Percentiles rank a stretch among this genome's conserved stretches.
Evolutionary conservation across 2,329 filamentous ascomycete genomes (phyloP).

Genomic region (Capronia coronata): DNA sequence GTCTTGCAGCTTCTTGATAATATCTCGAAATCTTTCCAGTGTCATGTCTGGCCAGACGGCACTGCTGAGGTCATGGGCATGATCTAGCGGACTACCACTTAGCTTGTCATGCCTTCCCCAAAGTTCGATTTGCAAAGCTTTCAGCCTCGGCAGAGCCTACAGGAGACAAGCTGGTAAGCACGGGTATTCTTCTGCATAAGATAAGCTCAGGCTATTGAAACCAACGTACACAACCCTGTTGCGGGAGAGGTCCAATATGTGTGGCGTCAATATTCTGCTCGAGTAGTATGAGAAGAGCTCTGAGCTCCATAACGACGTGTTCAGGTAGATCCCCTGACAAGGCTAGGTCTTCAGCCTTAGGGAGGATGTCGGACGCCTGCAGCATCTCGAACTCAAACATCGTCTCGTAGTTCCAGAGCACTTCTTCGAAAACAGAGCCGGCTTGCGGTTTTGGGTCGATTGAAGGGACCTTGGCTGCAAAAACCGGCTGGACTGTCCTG

Average conservation of each 20-base stretch:
- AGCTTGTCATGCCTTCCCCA: background rate
- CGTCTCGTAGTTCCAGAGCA: background rate
- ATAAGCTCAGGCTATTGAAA: background rate
- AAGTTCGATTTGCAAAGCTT: background rate
- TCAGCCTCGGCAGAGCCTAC: background rate
- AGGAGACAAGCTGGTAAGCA: background rate
- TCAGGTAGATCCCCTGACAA: background rate
- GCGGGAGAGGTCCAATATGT: background rate
- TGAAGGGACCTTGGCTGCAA: background rate
- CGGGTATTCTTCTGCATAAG: background rate
- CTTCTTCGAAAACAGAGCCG: background rate
- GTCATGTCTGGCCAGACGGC: background rate
- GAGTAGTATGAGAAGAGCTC: background rate
- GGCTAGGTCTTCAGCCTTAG: background rate
- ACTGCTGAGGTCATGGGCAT: background rate
- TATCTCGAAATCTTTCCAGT: background rate
- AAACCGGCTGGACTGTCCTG: background rate
- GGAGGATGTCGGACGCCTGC: background rate
- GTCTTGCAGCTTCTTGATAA: background rate
- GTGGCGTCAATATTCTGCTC: background rate
- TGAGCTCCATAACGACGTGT: background rate
- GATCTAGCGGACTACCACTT: background rate
- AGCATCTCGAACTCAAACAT: constrained; percentile 1
- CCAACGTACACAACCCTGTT: background rate
- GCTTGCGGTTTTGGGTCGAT: background rate